phyloP scores from a whole-genome alignment of 2,329 filamentous ascomycete species.

The Pestalotiopsis sp. region DNA sequence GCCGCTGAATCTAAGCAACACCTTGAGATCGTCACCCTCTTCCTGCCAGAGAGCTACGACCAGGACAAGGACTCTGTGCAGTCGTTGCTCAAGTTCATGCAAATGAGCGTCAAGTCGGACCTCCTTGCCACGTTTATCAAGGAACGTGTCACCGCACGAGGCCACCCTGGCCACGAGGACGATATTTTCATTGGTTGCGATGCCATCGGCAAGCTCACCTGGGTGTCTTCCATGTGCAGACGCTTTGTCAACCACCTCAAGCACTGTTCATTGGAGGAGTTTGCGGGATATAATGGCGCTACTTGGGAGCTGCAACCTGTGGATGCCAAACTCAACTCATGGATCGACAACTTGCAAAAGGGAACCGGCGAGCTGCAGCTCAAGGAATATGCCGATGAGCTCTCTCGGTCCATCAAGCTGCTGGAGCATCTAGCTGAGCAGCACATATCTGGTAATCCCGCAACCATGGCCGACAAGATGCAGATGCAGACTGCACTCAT shows the following conservation, averaged over 20 bases:
- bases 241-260: conserved; percentile 82
- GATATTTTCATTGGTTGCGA: conserved; percentile 81
- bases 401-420: conserved; percentile 82
- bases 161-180: conserved; percentile 71
- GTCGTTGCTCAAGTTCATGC: conserved; percentile 83
- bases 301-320: conserved; percentile 89
- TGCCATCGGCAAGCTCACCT: conserved; percentile 81
- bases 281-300: conserved; percentile 77
- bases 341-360: conserved; percentile 81
- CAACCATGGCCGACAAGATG: conserved; percentile 76
- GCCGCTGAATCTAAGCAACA: conserved; percentile 89
- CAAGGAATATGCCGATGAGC: conserved; percentile 77
- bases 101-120: conserved; percentile 85
- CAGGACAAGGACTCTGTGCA: conserved; percentile 84
- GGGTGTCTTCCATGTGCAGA: conserved; percentile 81
- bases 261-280: conserved; percentile 77
- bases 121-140: conserved; percentile 78
- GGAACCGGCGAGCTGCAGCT: conserved; percentile 87
- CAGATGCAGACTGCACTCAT: conserved; percentile 77
- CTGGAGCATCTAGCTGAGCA: conserved; percentile 86
- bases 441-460: conserved; percentile 70
- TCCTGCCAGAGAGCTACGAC: conserved; percentile 83
- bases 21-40: conserved; percentile 84
- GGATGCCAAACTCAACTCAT: conserved; percentile 83
- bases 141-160: conserved; percentile 72